Base-by-base conservation (phyloP, 768 basidiomycete genomes). In the Coprinopsis sp. region DNA sequence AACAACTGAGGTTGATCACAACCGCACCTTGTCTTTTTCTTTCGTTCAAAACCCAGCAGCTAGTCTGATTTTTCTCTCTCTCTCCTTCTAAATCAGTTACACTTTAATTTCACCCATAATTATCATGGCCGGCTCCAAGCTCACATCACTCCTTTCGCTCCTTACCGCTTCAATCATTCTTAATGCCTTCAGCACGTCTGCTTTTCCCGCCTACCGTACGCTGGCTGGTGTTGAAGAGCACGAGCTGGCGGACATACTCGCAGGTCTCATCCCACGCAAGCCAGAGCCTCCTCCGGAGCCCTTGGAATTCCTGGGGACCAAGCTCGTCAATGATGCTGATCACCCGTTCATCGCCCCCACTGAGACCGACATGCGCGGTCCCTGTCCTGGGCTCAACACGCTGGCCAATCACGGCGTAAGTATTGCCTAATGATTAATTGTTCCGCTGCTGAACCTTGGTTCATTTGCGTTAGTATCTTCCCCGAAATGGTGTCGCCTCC, bases 361-460 rank as follows among this genome's bases (percentile, higher is more conserved):
- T 19, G 21, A 45, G 3, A 51, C 44, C 6, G 57, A 54, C 30
- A 54, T 54, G 27, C 50, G 55, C 14, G 55, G 55, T 1, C 53
- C 53, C 13, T 56, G 55, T 31, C 55, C 55, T 25, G 55, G 53
- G 12, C 30, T 56, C 22, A 56, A 56, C 24, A 50, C 55, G 1
- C 53, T 56, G n/a, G 55, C 55, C 22, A 54, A 52, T 25, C 53
- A 54, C 38, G 55, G 53, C 24, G 55, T 56, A 47, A 18, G 42
- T 42, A n/a, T n/a, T 8, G 8, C 8, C 30, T 31, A 8, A 31
- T n/a, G 30, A 31, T n/a, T 31, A 8, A 8, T n/a, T n/a, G 30
- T 8, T 31, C 30, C n/a, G 10, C 8, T 31, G 10, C 8, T 31
- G 1, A 14, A 31, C 16, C 4, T 1, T 27, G 3, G 24, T n/a